Conservation (phyloP, 2,329 filamentous ascomycete species). For the Scedosporium dehoogii region DNA sequence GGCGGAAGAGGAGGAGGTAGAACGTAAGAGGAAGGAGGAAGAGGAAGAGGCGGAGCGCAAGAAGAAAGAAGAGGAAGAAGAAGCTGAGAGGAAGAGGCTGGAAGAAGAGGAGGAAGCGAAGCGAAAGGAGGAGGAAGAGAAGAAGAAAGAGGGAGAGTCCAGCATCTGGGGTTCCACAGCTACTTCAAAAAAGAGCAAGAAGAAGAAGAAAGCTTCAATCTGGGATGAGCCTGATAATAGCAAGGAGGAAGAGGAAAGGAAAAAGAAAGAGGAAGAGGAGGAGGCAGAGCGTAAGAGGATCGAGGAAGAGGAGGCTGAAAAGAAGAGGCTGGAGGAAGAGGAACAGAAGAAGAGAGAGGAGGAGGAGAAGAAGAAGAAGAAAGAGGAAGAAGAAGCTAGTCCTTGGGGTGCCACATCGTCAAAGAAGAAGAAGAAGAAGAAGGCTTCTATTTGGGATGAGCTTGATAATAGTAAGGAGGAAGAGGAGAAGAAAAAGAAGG, state of each 20-base stretch:
- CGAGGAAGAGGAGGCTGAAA: neutral
- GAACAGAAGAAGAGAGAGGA: constrained; percentile 8
- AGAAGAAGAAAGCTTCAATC: constrained; percentile 10
- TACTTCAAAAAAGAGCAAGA: constrained; percentile 16
- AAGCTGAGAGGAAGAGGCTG: too few species aligned
- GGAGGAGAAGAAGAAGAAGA: neutral
- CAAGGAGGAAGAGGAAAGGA: neutral
- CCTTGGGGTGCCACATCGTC: constrained; percentile 18
- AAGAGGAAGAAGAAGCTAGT: constrained; percentile 5
- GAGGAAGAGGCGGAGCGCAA: neutral
- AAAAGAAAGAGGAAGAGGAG: neutral
- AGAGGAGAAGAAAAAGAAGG: neutral
- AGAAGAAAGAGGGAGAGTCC: constrained; percentile 8
- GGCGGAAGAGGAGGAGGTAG: neutral
- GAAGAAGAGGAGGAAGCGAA: neutral
- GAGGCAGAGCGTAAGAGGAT: constrained; percentile 3
- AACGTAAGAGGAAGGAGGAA: constrained; percentile 3
- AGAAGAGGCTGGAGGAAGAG: neutral
- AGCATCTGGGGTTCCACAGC: constrained; percentile 15
- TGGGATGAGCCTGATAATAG: neutral
- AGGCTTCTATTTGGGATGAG: constrained; percentile 5
- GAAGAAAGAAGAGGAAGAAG: too few species aligned
- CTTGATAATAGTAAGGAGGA: neutral
- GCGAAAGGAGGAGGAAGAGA: neutral
- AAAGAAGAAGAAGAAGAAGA: constrained; percentile 14